Conservation (phyloP, 2,329 filamentous ascomycete genomes). For the Cercospora janseana region DNA sequence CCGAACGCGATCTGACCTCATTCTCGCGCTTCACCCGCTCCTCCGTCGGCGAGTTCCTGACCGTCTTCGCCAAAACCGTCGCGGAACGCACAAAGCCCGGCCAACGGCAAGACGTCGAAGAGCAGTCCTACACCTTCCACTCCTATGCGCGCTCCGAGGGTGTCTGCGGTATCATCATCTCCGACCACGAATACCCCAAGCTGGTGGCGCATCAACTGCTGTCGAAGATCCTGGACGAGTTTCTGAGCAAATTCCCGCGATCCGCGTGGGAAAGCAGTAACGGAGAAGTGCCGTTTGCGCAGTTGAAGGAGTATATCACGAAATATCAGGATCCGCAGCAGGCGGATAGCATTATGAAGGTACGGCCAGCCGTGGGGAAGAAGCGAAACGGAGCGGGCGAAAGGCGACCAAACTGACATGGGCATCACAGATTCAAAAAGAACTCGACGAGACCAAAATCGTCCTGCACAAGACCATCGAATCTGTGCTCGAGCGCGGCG, state of each 20-base stretch:
- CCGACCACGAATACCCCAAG: slow-evolving; percentile 55
- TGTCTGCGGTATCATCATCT: slow-evolving; percentile 49
- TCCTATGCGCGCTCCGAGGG: slow-evolving; percentile 48
- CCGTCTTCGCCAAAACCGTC: slow-evolving; percentile 79
- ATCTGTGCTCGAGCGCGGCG: slow-evolving; percentile 82
- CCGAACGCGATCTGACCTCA: slow-evolving; percentile 72
- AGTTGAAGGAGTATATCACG: slow-evolving; percentile 73
- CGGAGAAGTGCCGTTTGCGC: slow-evolving; percentile 57
- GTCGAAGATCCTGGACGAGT: slow-evolving; percentile 84
- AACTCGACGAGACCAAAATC: slow-evolving; percentile 96
- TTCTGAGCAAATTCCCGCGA: slow-evolving; percentile 71
- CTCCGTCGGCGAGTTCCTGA: slow-evolving; percentile 70
- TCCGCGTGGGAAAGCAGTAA: slow-evolving; percentile 61
- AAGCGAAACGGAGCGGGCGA: neutral
- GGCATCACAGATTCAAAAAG: slow-evolving; percentile 71
- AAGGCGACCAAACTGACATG: slow-evolving; percentile 49
- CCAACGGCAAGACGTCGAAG: slow-evolving; percentile 78
- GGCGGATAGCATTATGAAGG: slow-evolving; percentile 73
- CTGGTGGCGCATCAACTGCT: slow-evolving; percentile 84
- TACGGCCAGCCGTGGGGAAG: slow-evolving; percentile 12
- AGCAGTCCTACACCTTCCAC: slow-evolving; percentile 69
- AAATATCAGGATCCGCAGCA: slow-evolving; percentile 85
- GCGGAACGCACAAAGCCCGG: slow-evolving; percentile 78
- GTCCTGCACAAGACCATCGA: slow-evolving; percentile 96
- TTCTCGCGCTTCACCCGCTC: slow-evolving; percentile 75